Conservation (phyloP, 2,329 filamentous ascomycete species). For the Colletotrichum tanaceti region DNA sequence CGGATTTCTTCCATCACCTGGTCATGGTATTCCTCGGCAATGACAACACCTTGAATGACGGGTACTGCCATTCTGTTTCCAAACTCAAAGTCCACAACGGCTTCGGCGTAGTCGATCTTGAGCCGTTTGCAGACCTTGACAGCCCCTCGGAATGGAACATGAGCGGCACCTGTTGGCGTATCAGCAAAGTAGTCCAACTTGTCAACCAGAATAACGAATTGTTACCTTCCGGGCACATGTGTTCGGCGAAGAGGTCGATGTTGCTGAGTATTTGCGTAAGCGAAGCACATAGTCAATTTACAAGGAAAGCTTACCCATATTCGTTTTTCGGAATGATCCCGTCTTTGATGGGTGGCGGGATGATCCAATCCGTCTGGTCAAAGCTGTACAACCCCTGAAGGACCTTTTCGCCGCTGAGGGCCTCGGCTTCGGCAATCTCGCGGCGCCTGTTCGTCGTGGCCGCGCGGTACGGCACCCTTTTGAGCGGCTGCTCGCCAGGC, state of each 20-base stretch:
- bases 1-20: conserved; percentile 81
- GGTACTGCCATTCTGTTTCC: conserved; percentile 94
- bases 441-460: conserved; percentile 88
- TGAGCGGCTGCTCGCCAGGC: conserved; percentile 78
- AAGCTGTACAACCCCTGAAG: conserved; percentile 86
- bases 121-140: conserved; percentile 85
- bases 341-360: conserved; percentile 85
- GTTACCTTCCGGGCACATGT: conserved; percentile 80
- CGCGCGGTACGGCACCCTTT: conserved; percentile 88
- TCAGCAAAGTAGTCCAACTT: conserved; percentile 49
- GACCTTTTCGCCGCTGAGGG: conserved; percentile 82
- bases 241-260: conserved; percentile 93
- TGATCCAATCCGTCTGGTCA: conserved; percentile 95
- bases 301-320: conserved; percentile 68
- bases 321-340: conserved; percentile 93
- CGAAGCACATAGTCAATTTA: too few species aligned
- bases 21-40: conserved; percentile 83
- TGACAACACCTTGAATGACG: conserved; percentile 88
- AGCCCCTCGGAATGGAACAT: conserved; percentile 82
- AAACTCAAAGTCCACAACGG: conserved; percentile 96
- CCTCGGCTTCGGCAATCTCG: conserved; percentile 87
- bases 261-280: conserved; percentile 62
- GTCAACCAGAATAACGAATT: not conserved
- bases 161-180: conserved; percentile 69
- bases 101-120: conserved; percentile 89